Percentiles rank a stretch among this genome's conserved stretches.
phyloP scores from a whole-genome alignment of 1,139 yeast genomes.

The Taphrina flavorubra region DNA sequence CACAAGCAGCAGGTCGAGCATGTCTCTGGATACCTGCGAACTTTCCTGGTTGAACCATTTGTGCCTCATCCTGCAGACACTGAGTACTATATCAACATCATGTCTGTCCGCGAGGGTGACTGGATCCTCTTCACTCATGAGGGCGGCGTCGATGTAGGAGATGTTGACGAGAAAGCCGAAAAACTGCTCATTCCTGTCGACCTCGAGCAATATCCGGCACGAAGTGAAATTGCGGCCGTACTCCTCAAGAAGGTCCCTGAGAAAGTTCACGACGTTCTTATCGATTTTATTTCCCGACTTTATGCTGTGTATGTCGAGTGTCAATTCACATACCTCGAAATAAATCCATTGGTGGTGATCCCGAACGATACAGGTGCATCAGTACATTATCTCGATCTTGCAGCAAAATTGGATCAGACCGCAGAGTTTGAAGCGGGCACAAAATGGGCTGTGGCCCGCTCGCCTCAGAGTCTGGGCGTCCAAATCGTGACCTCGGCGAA shows the following conservation, averaged over 20 bases:
- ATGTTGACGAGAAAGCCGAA: slow-evolving; percentile 58
- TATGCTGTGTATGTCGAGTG: slow-evolving; percentile 58
- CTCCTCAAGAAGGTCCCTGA: slow-evolving; percentile 55
- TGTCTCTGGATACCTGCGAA: slow-evolving; percentile 54
- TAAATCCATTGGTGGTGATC: slow-evolving; percentile 57
- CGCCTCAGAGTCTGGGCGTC: slow-evolving; percentile 56
- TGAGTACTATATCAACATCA: slow-evolving; percentile 58
- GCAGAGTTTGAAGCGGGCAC: slow-evolving; percentile 60
- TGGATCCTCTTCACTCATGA: slow-evolving; percentile 59
- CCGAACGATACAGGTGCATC: slow-evolving; percentile 54
- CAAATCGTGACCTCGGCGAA: slow-evolving; percentile 46
- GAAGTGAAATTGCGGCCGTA: slow-evolving; percentile 51
- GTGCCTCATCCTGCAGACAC: slow-evolving; percentile 58
- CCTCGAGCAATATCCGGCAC: slow-evolving; percentile 55
- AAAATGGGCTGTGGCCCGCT: slow-evolving; percentile 58
- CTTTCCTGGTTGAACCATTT: slow-evolving; percentile 58
- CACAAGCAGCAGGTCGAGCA: slow-evolving; percentile 55
- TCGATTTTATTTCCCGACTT: slow-evolving; percentile 57
- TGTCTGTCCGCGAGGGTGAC: slow-evolving; percentile 59
- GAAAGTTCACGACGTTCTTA: slow-evolving; percentile 54
- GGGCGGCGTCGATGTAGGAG: slow-evolving; percentile 60
- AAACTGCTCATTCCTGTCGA: slow-evolving; percentile 57
- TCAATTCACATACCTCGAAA: slow-evolving; percentile 58
- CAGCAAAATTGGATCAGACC: slow-evolving; percentile 59
- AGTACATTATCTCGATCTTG: slow-evolving; percentile 58